Base-by-base conservation (phyloP, 371 early-diverging fungal genomes). In the Mortierella sp. region DNA sequence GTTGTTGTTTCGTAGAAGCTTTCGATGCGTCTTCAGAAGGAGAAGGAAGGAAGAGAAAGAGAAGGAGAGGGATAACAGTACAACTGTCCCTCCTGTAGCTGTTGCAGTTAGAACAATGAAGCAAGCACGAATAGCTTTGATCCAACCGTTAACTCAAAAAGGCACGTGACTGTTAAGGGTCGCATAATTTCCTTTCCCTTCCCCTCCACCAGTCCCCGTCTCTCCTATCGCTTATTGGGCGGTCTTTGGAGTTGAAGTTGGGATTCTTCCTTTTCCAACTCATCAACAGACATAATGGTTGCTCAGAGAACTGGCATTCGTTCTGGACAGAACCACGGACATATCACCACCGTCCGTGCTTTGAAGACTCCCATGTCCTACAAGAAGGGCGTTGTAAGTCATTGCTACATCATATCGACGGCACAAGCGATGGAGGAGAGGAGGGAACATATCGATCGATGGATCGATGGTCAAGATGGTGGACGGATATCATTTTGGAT, bases 261-360 rank as follows among this genome's bases (percentile, higher is more conserved):
- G 50, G 34, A 50, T 52, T 63, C 73, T 72, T 52, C 73, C 52
- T 72, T 72, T 72, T 72, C 52, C 50, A 47, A 72, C 50, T 72
- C 24, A 68, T 34, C 68, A 68, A 34, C 68, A 42, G 63, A 63
- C 31, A 68, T 9, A 87, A 91, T 91, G 91, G 91, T 83, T 78
- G 90, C 63, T 72, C 90, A 90, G 83, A 94, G 94, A 91, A 91
- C 96, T 80, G 96, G 96, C 88, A 92, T 96, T 88, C 91, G 91
- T 84, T 90, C 92, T 84, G 97, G 97, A 84, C 88, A 91, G 89
- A 97, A 96, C 94, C 92, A 93, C 87, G 97, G 97, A 76, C 97
- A 95, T 94, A 91, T 95, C 93, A 95, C 95, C 89, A 94, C 98
- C 80, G 92, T 90, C 83, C 96, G 96, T 82, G 94, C 92, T 84